Conservation (phyloP, 2,329 filamentous ascomycete species). For the Trematosphaeria pertusa region DNA sequence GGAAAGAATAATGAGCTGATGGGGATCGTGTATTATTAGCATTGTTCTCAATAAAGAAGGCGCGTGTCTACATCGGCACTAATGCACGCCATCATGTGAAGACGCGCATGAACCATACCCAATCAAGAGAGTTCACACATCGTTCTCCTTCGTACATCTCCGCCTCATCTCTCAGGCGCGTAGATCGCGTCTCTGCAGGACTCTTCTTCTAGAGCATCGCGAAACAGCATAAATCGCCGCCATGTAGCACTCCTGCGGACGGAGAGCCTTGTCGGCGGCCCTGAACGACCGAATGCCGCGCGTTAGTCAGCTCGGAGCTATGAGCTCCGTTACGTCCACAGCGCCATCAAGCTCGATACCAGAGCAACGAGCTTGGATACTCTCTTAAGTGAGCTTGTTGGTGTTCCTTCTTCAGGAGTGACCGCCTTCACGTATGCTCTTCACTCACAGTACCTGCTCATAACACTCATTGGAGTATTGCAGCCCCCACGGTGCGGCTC, state of each 20-base stretch:
- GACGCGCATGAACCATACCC: conserved; percentile 14
- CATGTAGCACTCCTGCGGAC: background rate
- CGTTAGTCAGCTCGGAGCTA: conserved; percentile 2
- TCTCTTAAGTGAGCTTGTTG: too few species aligned
- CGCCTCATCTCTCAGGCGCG: too few species aligned
- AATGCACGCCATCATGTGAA: conserved; percentile 37
- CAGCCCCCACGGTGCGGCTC: too few species aligned
- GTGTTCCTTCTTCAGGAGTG: too few species aligned
- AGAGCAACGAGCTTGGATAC: background rate
- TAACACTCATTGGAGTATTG: too few species aligned
- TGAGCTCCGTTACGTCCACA: background rate
- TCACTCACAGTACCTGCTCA: too few species aligned
- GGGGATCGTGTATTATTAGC: too few species aligned
- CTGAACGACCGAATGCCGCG: background rate
- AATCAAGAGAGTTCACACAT: background rate
- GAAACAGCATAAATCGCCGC: too few species aligned
- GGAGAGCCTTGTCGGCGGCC: background rate
- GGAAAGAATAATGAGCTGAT: too few species aligned
- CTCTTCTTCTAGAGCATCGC: background rate
- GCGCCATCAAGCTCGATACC: conserved; percentile 1
- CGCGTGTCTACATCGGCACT: conserved; percentile 27
- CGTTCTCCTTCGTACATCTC: background rate
- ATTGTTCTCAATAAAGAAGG: conserved; percentile 10
- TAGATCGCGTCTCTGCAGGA: background rate
- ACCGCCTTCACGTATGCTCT: too few species aligned